phyloP scores from a whole-genome alignment of 192 early-diverging fungal genomes.

The Coemansia reversa region DNA sequence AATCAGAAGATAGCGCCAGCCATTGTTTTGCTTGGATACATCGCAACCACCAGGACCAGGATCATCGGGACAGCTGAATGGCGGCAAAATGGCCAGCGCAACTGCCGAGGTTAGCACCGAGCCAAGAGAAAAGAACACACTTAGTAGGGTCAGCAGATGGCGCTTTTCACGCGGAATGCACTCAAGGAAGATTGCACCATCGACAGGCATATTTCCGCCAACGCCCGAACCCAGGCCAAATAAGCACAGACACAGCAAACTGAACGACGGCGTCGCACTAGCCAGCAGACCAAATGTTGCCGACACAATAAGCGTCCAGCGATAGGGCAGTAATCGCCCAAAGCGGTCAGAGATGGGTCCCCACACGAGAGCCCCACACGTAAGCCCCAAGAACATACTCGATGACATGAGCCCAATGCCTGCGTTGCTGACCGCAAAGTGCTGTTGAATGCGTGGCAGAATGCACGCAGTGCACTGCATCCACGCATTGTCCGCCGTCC shows the following conservation, averaged over 20 bases:
- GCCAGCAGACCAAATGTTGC: constrained; percentile 70
- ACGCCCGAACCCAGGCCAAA: constrained; percentile 77
- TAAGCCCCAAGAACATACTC: constrained; percentile 74
- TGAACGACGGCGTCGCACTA: constrained; percentile 64
- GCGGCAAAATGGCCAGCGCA: constrained; percentile 66
- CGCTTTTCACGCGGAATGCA: constrained; percentile 78
- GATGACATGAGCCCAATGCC: constrained; percentile 69
- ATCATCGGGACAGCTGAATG: constrained; percentile 63
- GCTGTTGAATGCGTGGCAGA: constrained; percentile 71
- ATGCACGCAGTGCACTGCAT: constrained; percentile 69
- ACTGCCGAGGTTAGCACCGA: constrained; percentile 68
- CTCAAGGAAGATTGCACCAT: constrained; percentile 81
- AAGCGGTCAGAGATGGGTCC: constrained; percentile 68
- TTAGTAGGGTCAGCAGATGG: constrained; percentile 79
- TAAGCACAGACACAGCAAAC: constrained; percentile 60
- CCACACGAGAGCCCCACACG: constrained; percentile 83
- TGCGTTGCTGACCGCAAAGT: constrained; percentile 66
- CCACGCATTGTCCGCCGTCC: constrained; percentile 86
- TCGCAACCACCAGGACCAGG: constrained; percentile 46
- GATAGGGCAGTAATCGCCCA: constrained; percentile 76
- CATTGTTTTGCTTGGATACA: constrained; percentile 63
- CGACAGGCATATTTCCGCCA: constrained; percentile 63
- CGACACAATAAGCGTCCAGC: constrained; percentile 71
- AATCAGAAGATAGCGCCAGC: constrained; percentile 78
- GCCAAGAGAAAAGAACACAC: constrained; percentile 81